phyloP scores from a whole-genome alignment of 2,329 filamentous ascomycete genomes.

The Diaporthe sp. region DNA sequence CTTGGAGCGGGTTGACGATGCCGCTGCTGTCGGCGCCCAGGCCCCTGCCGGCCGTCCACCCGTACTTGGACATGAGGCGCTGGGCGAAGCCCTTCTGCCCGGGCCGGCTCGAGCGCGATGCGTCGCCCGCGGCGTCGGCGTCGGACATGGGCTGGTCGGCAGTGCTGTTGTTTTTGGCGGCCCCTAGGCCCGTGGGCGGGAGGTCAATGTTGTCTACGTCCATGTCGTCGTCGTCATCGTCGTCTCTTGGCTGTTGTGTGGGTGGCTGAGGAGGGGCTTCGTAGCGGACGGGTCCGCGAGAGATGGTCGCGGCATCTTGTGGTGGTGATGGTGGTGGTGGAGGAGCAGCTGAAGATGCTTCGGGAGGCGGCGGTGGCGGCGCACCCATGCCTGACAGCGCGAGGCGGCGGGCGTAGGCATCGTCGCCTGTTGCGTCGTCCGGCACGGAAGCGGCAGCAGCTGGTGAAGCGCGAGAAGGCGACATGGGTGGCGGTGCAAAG shows the following conservation, averaged over 20 bases:
- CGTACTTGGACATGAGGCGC: constrained; percentile 92
- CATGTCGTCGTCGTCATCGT: constrained; percentile 48
- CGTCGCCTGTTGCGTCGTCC: constrained; percentile 76
- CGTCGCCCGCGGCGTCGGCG: constrained; percentile 51
- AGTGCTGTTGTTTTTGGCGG: constrained; percentile 52
- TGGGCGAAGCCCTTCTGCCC: constrained; percentile 89
- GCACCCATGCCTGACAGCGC: constrained; percentile 65
- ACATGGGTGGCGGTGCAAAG: constrained; percentile 69
- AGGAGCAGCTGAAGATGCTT: constrained; percentile 52
- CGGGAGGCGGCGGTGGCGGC: constrained; percentile 48
- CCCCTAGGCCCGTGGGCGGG: constrained; percentile 64
- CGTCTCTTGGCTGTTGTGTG: constrained; percentile 56
- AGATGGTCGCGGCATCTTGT: constrained; percentile 73
- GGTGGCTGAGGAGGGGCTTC: constrained; percentile 63
- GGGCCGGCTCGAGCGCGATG: constrained; percentile 74
- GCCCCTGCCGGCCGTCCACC: constrained; percentile 90
- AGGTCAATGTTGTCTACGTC: constrained; percentile 52
- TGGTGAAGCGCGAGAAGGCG: constrained; percentile 56
- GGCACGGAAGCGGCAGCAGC: constrained; percentile 61
- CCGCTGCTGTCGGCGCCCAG: constrained; percentile 86
- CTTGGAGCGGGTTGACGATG: constrained; percentile 86
- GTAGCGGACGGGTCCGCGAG: constrained; percentile 84
- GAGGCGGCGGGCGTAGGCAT: constrained; percentile 76
- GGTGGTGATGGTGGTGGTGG: constrained; percentile 56
- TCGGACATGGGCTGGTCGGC: constrained; percentile 50